A percentile compares a stretch with the other conserved stretches of the same genome.
phyloP scores from a whole-genome alignment of 768 basidiomycete genomes.

The Serendipita indica region DNA sequence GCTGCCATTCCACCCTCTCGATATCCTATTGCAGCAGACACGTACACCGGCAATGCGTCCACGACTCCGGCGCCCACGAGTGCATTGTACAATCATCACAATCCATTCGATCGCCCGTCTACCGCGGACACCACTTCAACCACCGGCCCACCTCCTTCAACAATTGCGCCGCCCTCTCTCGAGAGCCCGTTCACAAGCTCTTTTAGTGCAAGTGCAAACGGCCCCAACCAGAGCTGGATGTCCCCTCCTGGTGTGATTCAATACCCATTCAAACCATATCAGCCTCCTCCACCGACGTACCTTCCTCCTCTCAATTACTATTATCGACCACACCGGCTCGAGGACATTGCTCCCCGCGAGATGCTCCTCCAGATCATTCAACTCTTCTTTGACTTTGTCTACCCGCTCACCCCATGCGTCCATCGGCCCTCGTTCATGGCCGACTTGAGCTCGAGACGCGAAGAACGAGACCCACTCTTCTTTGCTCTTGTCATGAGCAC shows the following conservation, averaged over 20 bases:
- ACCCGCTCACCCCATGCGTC: slow-evolving; percentile 78
- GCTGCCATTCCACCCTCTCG: slow-evolving; percentile 43
- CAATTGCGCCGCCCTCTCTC: slow-evolving; percentile 1
- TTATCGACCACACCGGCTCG: slow-evolving; percentile 60
- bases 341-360: slow-evolving; percentile 69
- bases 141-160: background rate
- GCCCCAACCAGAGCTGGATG: slow-evolving; percentile 8
- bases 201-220: slow-evolving; percentile 7
- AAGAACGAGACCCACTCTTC: slow-evolving; percentile 81
- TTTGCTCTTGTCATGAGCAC: slow-evolving; percentile 84
- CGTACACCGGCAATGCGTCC: slow-evolving; percentile 43
- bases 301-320: slow-evolving; percentile 53
- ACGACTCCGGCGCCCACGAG: slow-evolving; percentile 14
- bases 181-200: background rate
- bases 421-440: slow-evolving; percentile 88
- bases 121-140: slow-evolving; percentile 2
- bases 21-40: slow-evolving; percentile 56
- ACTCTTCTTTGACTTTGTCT: slow-evolving; percentile 88
- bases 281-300: slow-evolving; percentile 24
- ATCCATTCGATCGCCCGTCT: slow-evolving; percentile 5
- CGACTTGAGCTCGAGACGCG: slow-evolving; percentile 63
- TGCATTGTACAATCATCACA: background rate
- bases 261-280: slow-evolving; percentile 41
- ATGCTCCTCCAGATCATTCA: slow-evolving; percentile 69
- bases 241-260: slow-evolving; percentile 1